Conservation (phyloP, 2,329 filamentous ascomycete genomes). For the Fusarium multiceps region DNA sequence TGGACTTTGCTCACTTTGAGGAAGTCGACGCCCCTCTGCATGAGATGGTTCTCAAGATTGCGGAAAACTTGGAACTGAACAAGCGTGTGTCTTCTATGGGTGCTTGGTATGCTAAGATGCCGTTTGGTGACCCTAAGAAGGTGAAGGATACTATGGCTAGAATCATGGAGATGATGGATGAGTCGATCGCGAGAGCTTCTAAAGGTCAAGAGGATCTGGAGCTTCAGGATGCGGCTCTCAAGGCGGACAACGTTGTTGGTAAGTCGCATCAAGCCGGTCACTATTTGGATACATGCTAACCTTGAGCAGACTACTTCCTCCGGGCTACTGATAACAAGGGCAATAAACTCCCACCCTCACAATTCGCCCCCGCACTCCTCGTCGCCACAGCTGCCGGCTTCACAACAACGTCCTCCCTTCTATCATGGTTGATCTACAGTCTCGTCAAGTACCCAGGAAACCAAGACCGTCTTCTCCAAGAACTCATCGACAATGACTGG, state of each 20-base stretch:
- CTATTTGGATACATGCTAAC: neutral
- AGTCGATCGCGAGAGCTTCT: slow-evolving; percentile 52
- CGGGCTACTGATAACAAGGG: slow-evolving; percentile 66
- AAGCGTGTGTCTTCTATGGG: slow-evolving; percentile 67
- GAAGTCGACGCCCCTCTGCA: slow-evolving; percentile 59
- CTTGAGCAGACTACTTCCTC: slow-evolving; percentile 59
- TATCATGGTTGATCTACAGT: slow-evolving; percentile 68
- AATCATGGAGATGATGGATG: slow-evolving; percentile 52
- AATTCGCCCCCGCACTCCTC: slow-evolving; percentile 52
- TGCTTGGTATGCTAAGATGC: slow-evolving; percentile 65
- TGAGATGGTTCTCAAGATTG: slow-evolving; percentile 63
- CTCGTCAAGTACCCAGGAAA: slow-evolving; percentile 64
- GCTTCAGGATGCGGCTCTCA: slow-evolving; percentile 61
- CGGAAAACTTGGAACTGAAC: slow-evolving; percentile 63
- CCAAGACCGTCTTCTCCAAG: slow-evolving; percentile 68
- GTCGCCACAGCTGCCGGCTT: slow-evolving; percentile 69
- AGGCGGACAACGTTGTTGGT: slow-evolving; percentile 55
- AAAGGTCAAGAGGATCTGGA: slow-evolving; percentile 53
- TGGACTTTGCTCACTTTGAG: slow-evolving; percentile 59
- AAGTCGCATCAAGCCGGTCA: accelerated
- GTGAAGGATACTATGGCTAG: slow-evolving; percentile 51
- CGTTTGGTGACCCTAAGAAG: slow-evolving; percentile 66
- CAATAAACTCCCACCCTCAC: slow-evolving; percentile 58
- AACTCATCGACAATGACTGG: slow-evolving; percentile 63
- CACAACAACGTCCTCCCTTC: slow-evolving; percentile 67